Base-by-base conservation (phyloP, 345 rosid species). In the Noccaea bulbosa region DNA sequence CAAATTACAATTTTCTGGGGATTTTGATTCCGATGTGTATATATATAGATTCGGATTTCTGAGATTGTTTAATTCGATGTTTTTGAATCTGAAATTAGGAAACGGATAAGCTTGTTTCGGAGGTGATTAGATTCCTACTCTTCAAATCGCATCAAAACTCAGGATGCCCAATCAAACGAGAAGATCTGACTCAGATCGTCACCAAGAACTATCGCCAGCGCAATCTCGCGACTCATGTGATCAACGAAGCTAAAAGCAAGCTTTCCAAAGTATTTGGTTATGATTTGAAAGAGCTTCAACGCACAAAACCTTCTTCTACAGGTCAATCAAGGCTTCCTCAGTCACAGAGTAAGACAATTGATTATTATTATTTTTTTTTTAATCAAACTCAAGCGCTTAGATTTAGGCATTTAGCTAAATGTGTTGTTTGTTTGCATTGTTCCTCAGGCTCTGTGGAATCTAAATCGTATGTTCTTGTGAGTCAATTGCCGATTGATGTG, bases 101-200 rank as follows among this genome's bases (percentile, higher is more conserved):
- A 79, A 84, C 83, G 75, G 98, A 91, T 79, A 93, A 93, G 87
- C 88, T 91, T 55, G 96, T 91, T 16, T 86, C 88, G 1, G 98
- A 93, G 81, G 89, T 87, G 67, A 84, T 93, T 5, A 91, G 98
- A 51, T 84, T 84, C 62, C 63, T 87, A 70, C 81, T 93, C 11
- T 93, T 93, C 73, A 93, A 85, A 73, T 83, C 86, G 1, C 91
- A 89, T 59, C 93, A 89, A 62, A 89, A 74, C 77, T 82, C 87
- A 8, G 97, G 98, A 3, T 86, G 91, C 57, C 96, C 96, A 2
- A 83, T 94, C 43, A 91, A 86, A 80, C 76, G 99, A 47, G 99
- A 91, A 39, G 99, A 94, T 44, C 85, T 94, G 66, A 84, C 91
- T 68, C 99, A 89, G 67, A 78, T 91, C 12, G 88, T 91, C 33